Evolutionary conservation across 306 rosid genomes (phyloP).

Genomic region (Quercus cerris): DNA sequence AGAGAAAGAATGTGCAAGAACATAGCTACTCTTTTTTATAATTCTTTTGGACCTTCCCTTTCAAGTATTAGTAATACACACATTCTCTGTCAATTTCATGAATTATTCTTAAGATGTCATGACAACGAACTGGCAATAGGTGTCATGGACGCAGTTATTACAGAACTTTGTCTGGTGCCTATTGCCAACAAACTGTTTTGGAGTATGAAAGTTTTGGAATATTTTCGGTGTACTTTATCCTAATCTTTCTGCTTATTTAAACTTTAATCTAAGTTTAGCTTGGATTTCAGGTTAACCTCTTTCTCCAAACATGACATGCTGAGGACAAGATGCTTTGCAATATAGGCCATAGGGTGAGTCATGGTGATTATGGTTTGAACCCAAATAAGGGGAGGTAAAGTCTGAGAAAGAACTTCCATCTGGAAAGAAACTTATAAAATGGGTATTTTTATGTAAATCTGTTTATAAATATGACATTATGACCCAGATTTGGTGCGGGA

Average conservation of each 20-base stretch:
- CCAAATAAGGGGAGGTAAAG: conserved; percentile 29
- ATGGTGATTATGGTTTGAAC: conserved; percentile 19
- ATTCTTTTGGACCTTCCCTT: neutral
- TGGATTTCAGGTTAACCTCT: conserved; percentile 26
- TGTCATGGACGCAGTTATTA: neutral
- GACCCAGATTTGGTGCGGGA: conserved; percentile 4
- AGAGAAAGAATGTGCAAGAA: neutral
- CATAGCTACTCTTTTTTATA: too few species aligned
- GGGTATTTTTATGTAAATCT: conserved; percentile 21
- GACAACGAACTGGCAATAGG: neutral
- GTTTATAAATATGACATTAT: conserved; percentile 7
- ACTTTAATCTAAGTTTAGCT: neutral
- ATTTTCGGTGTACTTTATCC: neutral
- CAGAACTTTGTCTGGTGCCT: neutral
- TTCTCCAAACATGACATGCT: conserved; percentile 50
- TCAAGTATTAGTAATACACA: neutral
- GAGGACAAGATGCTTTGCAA: conserved; percentile 57
- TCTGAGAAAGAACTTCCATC: conserved; percentile 23
- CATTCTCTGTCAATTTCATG: neutral
- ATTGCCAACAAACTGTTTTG: neutral
- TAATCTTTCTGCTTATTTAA: neutral
- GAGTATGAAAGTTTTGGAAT: neutral
- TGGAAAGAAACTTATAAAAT: conserved; percentile 17
- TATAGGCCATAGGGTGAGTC: conserved; percentile 8
- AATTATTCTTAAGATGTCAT: neutral